Conservation (phyloP, 139 green algal genomes). For the Picochlorum sp. region DNA sequence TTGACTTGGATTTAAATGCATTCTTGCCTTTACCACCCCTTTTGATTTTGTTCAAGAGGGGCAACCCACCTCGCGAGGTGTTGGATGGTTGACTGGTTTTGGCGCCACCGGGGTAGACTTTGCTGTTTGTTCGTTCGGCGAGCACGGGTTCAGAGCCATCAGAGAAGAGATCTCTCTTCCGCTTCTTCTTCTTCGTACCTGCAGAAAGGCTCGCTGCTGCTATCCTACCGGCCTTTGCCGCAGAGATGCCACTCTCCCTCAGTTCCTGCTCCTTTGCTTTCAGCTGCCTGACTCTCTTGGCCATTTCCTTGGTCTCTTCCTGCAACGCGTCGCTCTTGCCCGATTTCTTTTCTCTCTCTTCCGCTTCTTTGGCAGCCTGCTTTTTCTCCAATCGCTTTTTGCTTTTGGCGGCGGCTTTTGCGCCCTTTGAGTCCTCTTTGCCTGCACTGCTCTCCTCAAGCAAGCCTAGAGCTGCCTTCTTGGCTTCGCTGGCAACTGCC, state of each 20-base stretch:
- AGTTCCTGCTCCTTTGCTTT: slow-evolving; percentile 47
- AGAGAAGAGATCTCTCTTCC: slow-evolving; percentile 28
- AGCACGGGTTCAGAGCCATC: slow-evolving; percentile 19
- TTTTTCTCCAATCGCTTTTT: slow-evolving; percentile 24
- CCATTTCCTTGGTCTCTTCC: slow-evolving; percentile 33
- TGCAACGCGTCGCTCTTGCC: slow-evolving; percentile 15
- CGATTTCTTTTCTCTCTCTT: slow-evolving; percentile 31
- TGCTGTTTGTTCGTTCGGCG: slow-evolving; percentile 6
- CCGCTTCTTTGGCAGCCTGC: slow-evolving; percentile 18
- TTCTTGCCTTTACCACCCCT: slow-evolving; percentile 4
- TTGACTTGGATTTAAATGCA: slow-evolving; percentile 7
- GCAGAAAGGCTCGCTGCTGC: slow-evolving; percentile 39
- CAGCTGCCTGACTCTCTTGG: slow-evolving; percentile 30
- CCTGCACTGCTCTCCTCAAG: neutral
- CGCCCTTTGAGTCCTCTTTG: slow-evolving; percentile 10
- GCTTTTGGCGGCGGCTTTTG: slow-evolving; percentile 23
- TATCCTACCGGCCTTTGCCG: slow-evolving; percentile 45
- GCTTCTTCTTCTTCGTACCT: slow-evolving; percentile 35
- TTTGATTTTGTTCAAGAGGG: neutral
- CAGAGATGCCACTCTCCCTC: slow-evolving; percentile 48
- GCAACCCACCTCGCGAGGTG: slow-evolving; percentile 10
- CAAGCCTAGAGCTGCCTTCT: slow-evolving; percentile 15
- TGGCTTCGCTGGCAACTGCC: slow-evolving; percentile 26
- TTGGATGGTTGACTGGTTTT: neutral
- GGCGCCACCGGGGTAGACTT: slow-evolving; percentile 44